Base-by-base conservation (phyloP, 345 rosid species). In the Combretum micranthum region DNA sequence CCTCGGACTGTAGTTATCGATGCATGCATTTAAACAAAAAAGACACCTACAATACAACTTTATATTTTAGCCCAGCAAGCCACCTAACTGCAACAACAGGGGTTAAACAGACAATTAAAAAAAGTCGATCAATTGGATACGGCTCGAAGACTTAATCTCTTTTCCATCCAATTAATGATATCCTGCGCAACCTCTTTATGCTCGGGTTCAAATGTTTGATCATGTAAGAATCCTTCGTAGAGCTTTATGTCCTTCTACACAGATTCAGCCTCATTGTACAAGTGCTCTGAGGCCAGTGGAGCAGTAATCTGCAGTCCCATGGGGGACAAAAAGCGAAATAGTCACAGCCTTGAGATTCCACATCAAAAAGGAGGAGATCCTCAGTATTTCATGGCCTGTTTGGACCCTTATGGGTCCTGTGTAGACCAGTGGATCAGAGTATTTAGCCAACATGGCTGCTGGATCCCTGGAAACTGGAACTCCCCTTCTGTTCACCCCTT, bases 401-500 rank as follows among this genome's bases (percentile, higher is more conserved):
- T 97, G 84, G 57, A 85, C 99, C 62, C 99, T 80, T 53, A 93
- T 89, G 20, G 99, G 99, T 54, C 99, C 99, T 2, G 99, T 93
- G 67, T 93, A 93, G 64, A 93, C 99, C 75, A 93, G 70, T 6
- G 99, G 99, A 71, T 93, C 99, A 20, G 88, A 79, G 64, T 93
- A 93, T 67, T 93, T 93, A 55, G 97, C 97, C 63, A 74, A 46
- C 44, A 85, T 72, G n/a, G 96, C 99, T 20, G 71, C 95, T 43
- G 99, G 97, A 69, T 93, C 97, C 73, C 97, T 80, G 7, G 97
- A 71, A 47, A 93, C 99, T 17, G 99, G 99, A 66, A 93, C 82
- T 25, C 99, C 99, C 70, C 90, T 79, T 74, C 83, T 93, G 90
- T 93, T 93, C 42, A 97, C 99, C 68, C 99, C 99, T 74, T 90